Evolutionary conservation across 345 rosid species (phyloP).

Genomic region (Theobroma cacao): DNA sequence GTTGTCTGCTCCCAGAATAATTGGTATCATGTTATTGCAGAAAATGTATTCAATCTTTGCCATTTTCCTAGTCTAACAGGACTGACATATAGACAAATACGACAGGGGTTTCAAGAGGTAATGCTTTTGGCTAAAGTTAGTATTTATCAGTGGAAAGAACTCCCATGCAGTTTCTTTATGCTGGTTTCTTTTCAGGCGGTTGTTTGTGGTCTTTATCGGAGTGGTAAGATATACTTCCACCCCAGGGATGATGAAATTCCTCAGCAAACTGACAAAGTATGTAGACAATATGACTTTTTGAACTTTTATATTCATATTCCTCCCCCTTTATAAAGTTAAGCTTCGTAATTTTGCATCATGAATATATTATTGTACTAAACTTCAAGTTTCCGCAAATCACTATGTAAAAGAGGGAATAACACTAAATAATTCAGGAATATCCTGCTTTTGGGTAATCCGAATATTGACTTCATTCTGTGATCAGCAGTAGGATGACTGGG

Average conservation of each 20-base stretch:
- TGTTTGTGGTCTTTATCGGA: constrained; percentile 83
- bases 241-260: constrained; percentile 79
- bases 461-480: neutral
- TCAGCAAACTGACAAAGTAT: constrained; percentile 69
- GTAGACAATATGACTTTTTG: constrained; percentile 16
- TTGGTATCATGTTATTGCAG: constrained; percentile 45
- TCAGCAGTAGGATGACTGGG: neutral
- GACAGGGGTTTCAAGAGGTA: constrained; percentile 80
- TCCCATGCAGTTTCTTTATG: constrained; percentile 8
- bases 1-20: constrained; percentile 26
- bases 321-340: neutral
- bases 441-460: neutral
- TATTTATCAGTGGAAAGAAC: constrained; percentile 4
- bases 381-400: neutral
- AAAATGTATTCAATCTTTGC: constrained; percentile 85
- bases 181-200: constrained; percentile 59
- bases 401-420: neutral
- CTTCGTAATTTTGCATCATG: neutral
- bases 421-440: neutral
- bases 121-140: constrained; percentile 6
- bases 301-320: constrained; percentile 5
- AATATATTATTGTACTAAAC: neutral
- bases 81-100: constrained; percentile 58
- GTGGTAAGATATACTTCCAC: constrained; percentile 74
- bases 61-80: constrained; percentile 81